Conservation (phyloP, 1,284 basidiomycete genomes). For the Microbotryum scabiosae region DNA sequence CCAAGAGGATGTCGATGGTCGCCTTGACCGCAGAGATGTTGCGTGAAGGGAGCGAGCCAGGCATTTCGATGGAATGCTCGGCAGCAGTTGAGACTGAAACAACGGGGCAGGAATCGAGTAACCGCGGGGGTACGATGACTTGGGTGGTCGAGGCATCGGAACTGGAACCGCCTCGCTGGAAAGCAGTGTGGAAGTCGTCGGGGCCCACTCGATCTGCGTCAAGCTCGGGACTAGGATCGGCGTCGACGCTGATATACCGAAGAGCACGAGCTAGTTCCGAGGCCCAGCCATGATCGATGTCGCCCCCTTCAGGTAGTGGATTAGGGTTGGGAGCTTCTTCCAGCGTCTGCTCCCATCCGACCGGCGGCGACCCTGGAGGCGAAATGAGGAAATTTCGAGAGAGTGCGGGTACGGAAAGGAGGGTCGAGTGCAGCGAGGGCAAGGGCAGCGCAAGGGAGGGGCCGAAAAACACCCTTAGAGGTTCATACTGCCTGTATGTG, state of each 20-base stretch:
- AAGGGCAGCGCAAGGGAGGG: constrained; percentile 54
- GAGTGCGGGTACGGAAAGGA: constrained; percentile 65
- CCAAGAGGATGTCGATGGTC: constrained; percentile 35
- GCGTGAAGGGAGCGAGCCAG: constrained; percentile 5
- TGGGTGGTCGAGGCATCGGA: constrained; percentile 10
- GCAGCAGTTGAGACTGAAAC: constrained; percentile 21
- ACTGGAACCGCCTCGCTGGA: background rate
- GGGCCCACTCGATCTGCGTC: background rate
- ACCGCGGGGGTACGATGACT: constrained; percentile 22
- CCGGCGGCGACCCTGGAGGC: constrained; percentile 93
- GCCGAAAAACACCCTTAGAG: constrained; percentile 68
- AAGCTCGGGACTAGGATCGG: constrained; percentile 43
- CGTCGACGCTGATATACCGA: constrained; percentile 41
- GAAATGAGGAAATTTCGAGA: constrained; percentile 96
- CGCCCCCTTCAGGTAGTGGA: constrained; percentile 57
- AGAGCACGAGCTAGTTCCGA: constrained; percentile 79
- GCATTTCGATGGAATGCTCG: background rate
- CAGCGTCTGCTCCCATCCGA: constrained; percentile 86
- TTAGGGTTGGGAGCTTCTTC: constrained; percentile 86
- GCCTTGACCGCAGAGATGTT: constrained; percentile 35
- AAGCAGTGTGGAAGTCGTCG: background rate
- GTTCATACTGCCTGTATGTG: constrained; percentile 10
- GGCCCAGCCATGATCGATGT: constrained; percentile 53
- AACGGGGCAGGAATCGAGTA: constrained; percentile 18
- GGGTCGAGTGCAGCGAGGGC: constrained; percentile 35